Conservation (phyloP, 768 basidiomycete genomes). For the Podaxis sp. region DNA sequence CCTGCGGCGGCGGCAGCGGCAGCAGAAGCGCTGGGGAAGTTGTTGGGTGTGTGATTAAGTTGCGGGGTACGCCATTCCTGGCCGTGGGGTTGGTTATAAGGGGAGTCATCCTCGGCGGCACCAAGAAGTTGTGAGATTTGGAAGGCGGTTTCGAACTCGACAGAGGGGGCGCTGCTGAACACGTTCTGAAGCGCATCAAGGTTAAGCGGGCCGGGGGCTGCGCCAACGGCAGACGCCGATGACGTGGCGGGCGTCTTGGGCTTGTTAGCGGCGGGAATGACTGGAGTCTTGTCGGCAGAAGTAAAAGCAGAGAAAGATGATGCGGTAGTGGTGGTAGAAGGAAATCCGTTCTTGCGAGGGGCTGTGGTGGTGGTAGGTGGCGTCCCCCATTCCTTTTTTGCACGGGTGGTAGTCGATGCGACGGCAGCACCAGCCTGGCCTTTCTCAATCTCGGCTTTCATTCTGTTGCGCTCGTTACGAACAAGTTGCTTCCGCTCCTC, state of each 20-base stretch:
- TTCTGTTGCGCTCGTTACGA: slow-evolving; percentile 35
- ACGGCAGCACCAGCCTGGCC: slow-evolving; percentile 29
- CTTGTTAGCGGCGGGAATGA: background rate
- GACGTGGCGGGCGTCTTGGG: slow-evolving; percentile 3
- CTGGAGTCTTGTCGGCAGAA: background rate
- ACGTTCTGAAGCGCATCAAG: slow-evolving; percentile 4
- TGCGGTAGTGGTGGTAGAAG: background rate
- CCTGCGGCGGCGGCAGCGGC: background rate
- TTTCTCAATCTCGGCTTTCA: slow-evolving; percentile 10
- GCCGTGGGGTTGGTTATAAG: background rate
- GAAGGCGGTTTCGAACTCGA: slow-evolving; percentile 5
- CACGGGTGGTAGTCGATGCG: background rate
- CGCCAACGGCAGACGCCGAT: background rate
- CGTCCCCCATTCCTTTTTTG: slow-evolving; percentile 1
- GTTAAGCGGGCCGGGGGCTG: background rate
- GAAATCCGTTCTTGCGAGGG: background rate
- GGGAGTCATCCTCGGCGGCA: background rate
- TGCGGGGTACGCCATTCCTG: slow-evolving; percentile 11
- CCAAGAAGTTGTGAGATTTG: slow-evolving; percentile 8
- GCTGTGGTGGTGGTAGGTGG: background rate
- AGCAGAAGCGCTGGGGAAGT: background rate
- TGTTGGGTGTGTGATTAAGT: background rate
- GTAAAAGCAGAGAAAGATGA: background rate
- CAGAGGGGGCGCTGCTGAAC: background rate
- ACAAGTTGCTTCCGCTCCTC: slow-evolving; percentile 46